These are phyloP conservation scores for Ophiostoma angusticollis DNA, from an alignment of 2,329 filamentous ascomycete species.

Conservation along the genomic window DNA sequence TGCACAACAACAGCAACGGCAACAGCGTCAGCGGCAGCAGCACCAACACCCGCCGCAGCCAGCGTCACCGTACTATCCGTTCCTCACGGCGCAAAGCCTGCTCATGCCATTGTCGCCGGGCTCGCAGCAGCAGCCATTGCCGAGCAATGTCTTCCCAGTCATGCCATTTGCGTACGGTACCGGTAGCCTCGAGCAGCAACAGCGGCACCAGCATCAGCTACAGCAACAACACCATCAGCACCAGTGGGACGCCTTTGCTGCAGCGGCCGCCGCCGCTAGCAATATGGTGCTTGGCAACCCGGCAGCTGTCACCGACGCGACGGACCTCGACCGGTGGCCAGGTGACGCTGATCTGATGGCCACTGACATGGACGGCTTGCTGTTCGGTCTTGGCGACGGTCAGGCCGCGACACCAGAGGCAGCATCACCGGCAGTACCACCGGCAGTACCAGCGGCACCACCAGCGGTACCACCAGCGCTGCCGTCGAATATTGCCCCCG, in stretches of 20 bases:
- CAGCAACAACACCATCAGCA: slow-evolving; percentile 4
- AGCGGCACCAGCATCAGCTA: background rate
- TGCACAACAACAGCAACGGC: slow-evolving; percentile 5
- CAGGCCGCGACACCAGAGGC: background rate
- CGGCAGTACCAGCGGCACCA: too few species aligned
- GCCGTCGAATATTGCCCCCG: too few species aligned
- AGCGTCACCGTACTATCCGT: too few species aligned
- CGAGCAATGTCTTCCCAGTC: background rate
- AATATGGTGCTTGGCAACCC: slow-evolving; percentile 4
- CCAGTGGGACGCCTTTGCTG: slow-evolving; percentile 1
- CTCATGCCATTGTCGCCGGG: background rate
- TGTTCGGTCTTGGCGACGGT: too few species aligned
- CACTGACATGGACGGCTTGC: slow-evolving; percentile 7
- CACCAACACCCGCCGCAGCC: background rate
- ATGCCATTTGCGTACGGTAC: background rate
- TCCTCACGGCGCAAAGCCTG: background rate
- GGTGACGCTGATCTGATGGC: slow-evolving; percentile 15
- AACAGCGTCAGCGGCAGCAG: background rate
- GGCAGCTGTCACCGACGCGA: too few species aligned
- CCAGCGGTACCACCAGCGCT: too few species aligned
- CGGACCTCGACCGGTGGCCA: slow-evolving; percentile 16
- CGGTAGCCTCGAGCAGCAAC: background rate
- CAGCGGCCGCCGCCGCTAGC: background rate
- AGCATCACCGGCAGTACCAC: background rate
- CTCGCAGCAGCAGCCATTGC: background rate